Base-by-base conservation (phyloP, 225 moss, liverwort and hornwort species). In the Antitrichia curtipendula region DNA sequence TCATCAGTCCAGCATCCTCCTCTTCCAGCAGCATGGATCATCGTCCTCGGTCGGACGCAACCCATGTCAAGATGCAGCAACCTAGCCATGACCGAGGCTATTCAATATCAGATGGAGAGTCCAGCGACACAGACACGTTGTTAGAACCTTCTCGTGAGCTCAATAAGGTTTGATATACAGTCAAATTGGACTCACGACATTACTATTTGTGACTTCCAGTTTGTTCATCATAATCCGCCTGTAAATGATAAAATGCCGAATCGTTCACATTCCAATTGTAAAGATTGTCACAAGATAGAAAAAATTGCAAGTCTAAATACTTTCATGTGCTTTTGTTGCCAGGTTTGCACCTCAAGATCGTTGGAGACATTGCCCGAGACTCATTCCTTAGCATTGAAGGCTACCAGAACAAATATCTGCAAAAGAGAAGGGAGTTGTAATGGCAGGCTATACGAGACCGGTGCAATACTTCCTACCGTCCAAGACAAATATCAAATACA, bases 21-120 rank as follows among this genome's bases (percentile, higher is more conserved):
- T 91, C 91, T 63, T 91, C 91, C 49, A 88, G 92, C 81, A 92
- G 88, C 81, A 90, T 88, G 81, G 92, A 88, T 81, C 87, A 76
- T 88, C 88, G 76, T 50, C 84, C 73, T 69, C 64, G 79, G 78
- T 63, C 82, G 63, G 90, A 87, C 29, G 71, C 77, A 86, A 78
- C 69, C 58, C 84, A 81, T 13, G 66, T 71, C 80, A 88, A 84
- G 84, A n/a, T 86, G 78, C 69, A 83, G 82, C 92, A 83, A 80
- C 86, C 88, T 66, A 85, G 88, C 52, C 92, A 92, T 86, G 92
- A 92, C 71, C 90, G 92, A 59, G 92, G 92, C 20, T 92, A 92
- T 71, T 92, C 92, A 36, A 92, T 92, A 75, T 92, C 92, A 34
- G 92, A 92, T 71, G 92, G 88, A 80, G 92, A 90, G 86, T 87